A percentile compares a stretch with the other conserved stretches of the same genome.
Conservation (phyloP, 495 filamentous ascomycete genomes). For the Annulohypoxylon nitens region DNA sequence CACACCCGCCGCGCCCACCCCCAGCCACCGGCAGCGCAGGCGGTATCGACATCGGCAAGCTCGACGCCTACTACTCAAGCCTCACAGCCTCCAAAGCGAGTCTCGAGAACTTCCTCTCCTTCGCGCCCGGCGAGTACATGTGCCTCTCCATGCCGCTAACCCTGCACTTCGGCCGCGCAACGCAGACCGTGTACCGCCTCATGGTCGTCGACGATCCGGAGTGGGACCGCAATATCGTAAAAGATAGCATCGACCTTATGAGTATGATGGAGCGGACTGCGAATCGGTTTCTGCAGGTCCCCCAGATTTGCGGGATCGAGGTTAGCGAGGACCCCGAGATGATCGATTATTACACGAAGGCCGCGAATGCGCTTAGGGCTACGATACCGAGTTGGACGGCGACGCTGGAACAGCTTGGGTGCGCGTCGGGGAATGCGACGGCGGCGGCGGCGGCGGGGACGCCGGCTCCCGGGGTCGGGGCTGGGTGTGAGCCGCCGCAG, state of each 20-base stretch:
- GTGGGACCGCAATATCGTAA: conserved; percentile 40
- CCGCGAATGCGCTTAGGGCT: conserved; percentile 32
- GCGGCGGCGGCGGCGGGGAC: neutral
- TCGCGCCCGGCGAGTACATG: conserved; percentile 26
- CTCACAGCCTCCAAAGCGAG: conserved; percentile 40
- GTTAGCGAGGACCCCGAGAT: conserved; percentile 34
- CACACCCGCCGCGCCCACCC: conserved; percentile 16
- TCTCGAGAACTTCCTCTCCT: conserved; percentile 47
- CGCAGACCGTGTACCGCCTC: conserved; percentile 48
- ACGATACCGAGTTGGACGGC: conserved; percentile 42
- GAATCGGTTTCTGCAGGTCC: conserved; percentile 31
- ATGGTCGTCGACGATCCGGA: conserved; percentile 43
- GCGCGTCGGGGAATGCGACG: neutral
- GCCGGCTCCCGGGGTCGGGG: neutral
- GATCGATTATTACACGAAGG: conserved; percentile 42
- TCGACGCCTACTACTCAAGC: conserved; percentile 42
- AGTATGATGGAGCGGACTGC: conserved; percentile 27
- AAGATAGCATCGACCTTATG: conserved; percentile 38
- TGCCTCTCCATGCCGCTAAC: conserved; percentile 42
- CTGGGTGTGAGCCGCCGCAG: conserved; percentile 2
- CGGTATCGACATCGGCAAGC: conserved; percentile 37
- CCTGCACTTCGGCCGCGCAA: conserved; percentile 43
- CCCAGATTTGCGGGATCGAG: conserved; percentile 37
- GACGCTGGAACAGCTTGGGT: conserved; percentile 34
- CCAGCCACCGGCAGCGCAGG: neutral